Conservation (phyloP, 192 early-diverging fungal genomes). For the Backusella psychrophila region DNA sequence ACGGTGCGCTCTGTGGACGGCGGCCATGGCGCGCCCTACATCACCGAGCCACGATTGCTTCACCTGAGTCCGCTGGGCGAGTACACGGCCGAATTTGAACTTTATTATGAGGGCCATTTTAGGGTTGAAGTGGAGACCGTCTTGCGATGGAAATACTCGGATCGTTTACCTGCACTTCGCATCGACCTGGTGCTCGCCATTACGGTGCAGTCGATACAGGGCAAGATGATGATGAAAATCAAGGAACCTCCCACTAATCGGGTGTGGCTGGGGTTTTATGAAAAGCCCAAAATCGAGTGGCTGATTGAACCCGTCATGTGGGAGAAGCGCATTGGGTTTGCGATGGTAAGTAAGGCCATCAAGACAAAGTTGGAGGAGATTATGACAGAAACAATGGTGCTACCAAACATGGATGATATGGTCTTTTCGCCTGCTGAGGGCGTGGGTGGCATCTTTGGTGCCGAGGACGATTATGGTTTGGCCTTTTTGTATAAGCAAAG, state of each 20-base stretch:
- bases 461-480: not conserved
- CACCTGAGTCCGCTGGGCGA: slow-evolving; percentile 69
- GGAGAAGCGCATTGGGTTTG: slow-evolving; percentile 76
- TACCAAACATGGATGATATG: slow-evolving; percentile 91
- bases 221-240: slow-evolving; percentile 76
- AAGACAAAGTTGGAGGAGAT: slow-evolving; percentile 83
- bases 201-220: slow-evolving; percentile 68
- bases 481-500: not conserved
- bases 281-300: slow-evolving; percentile 72
- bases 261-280: slow-evolving; percentile 85
- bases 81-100: slow-evolving; percentile 67
- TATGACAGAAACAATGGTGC: slow-evolving; percentile 74
- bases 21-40: slow-evolving; percentile 76
- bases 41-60: slow-evolving; percentile 75
- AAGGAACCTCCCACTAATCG: slow-evolving; percentile 82
- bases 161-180: slow-evolving; percentile 53
- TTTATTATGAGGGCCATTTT: slow-evolving; percentile 80
- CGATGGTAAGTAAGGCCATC: slow-evolving; percentile 77
- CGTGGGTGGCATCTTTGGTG: slow-evolving; percentile 49
- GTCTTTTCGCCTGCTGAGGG: slow-evolving; percentile 70
- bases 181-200: slow-evolving; percentile 79
- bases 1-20: slow-evolving; percentile 74
- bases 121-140: slow-evolving; percentile 76
- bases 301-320: slow-evolving; percentile 78
- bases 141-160: slow-evolving; percentile 35